Conservation (phyloP, 148 eudicot species). For the Cornus florida region DNA sequence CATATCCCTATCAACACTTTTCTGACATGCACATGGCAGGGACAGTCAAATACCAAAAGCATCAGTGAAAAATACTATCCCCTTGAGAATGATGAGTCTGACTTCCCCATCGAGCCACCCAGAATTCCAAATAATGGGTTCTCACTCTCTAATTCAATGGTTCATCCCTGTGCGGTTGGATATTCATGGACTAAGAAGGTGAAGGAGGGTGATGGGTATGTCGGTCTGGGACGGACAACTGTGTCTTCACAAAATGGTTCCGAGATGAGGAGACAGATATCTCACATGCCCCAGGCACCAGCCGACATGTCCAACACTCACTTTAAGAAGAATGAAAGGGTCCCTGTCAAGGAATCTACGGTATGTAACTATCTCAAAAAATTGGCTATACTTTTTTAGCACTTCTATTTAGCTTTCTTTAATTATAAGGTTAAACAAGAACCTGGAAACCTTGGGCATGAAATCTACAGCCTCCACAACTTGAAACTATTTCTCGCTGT, state of each 20-base stretch:
- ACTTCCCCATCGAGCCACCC: constrained; percentile 41
- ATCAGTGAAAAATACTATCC: constrained; percentile 32
- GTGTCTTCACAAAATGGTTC: constrained; percentile 34
- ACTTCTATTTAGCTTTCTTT: neutral
- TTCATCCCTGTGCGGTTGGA: constrained; percentile 63
- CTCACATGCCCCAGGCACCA: constrained; percentile 20
- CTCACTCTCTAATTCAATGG: constrained; percentile 54
- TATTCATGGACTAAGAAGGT: constrained; percentile 39
- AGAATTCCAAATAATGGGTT: constrained; percentile 26
- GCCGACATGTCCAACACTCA: neutral
- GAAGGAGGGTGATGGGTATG: constrained; percentile 34
- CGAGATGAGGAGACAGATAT: constrained; percentile 38
- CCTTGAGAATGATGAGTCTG: constrained; percentile 28
- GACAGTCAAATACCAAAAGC: constrained; percentile 30
- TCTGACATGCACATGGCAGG: constrained; percentile 29
- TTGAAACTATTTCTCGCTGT: neutral
- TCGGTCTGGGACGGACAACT: constrained; percentile 24
- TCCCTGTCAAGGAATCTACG: constrained; percentile 35
- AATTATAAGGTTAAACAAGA: neutral
- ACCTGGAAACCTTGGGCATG: neutral
- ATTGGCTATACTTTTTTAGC: neutral
- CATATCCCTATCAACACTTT: neutral
- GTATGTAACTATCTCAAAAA: constrained; percentile 27
- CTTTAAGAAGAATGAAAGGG: constrained; percentile 38
- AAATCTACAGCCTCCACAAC: neutral